These are phyloP conservation scores for Vanderwaltozyma yarrowii DNA, from an alignment of 805 yeast genomes.

Conservation along the genomic window DNA sequence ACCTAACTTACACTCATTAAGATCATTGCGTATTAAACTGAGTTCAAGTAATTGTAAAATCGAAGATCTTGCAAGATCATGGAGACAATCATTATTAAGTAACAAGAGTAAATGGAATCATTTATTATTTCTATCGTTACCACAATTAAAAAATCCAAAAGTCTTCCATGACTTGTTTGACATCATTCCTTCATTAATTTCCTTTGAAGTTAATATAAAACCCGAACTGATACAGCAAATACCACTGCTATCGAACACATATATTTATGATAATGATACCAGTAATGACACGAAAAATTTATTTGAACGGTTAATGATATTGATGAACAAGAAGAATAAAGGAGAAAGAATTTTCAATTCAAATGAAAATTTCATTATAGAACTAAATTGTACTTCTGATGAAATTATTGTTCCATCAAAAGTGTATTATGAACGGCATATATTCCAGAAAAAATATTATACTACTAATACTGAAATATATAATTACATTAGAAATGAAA, in stretches of 20 bases:
- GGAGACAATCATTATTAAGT: slow-evolving; percentile 5
- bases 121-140: slow-evolving; percentile 4
- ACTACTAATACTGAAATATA: no score
- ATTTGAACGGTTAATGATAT: no score
- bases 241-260: not conserved
- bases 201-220: not conserved
- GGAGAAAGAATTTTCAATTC: no score
- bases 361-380: no score
- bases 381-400: no score
- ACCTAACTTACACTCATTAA: slow-evolving; percentile 4
- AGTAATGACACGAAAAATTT: no score
- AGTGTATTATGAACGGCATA: no score
- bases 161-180: slow-evolving; percentile 6
- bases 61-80: slow-evolving; percentile 3
- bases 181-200: slow-evolving; percentile 5
- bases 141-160: slow-evolving; percentile 7
- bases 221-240: not conserved
- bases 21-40: slow-evolving; percentile 3
- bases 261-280: no score
- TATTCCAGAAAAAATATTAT: no score
- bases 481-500: no score
- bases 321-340: no score
- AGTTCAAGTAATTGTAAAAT: not conserved
- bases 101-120: slow-evolving; percentile 6
- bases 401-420: no score